phyloP scores from a whole-genome alignment of 1,284 basidiomycete genomes.

The Pisolithus thermaeus region DNA sequence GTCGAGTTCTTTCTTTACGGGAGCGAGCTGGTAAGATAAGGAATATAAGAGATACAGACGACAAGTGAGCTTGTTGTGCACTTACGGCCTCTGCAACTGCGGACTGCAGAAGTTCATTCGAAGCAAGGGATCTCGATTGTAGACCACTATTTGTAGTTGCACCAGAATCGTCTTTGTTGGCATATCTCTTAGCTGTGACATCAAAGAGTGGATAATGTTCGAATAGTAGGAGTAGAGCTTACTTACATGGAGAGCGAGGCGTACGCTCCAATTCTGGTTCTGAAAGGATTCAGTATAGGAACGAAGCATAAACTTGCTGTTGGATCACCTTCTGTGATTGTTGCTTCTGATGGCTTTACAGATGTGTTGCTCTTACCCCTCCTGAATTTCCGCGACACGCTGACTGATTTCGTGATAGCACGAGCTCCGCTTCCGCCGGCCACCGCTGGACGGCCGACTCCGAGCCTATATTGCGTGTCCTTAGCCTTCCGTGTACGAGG shows the following conservation, averaged over 20 bases:
- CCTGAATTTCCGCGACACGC: slow-evolving; percentile 39
- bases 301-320: neutral
- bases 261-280: slow-evolving; percentile 30
- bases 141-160: slow-evolving; percentile 6
- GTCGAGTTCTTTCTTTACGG: slow-evolving; percentile 40
- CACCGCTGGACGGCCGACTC: slow-evolving; percentile 62
- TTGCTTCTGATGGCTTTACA: slow-evolving; percentile 45
- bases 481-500: slow-evolving; percentile 61
- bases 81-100: slow-evolving; percentile 40
- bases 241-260: slow-evolving; percentile 14
- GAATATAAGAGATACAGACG: slow-evolving; percentile 7
- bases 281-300: slow-evolving; percentile 13
- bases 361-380: slow-evolving; percentile 45
- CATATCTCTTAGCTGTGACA: neutral
- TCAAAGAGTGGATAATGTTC: neutral
- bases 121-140: slow-evolving; percentile 10
- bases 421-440: slow-evolving; percentile 62
- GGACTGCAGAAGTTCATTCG: slow-evolving; percentile 17
- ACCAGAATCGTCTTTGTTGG: slow-evolving; percentile 3
- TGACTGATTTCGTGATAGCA: slow-evolving; percentile 52
- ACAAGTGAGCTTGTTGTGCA: neutral
- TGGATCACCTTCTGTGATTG: slow-evolving; percentile 51
- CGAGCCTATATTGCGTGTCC: slow-evolving; percentile 60
- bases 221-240: neutral
- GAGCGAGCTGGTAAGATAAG: slow-evolving; percentile 38